phyloP scores from a whole-genome alignment of 1,139 yeast species.

The Debaryomycetaceae sp. region DNA sequence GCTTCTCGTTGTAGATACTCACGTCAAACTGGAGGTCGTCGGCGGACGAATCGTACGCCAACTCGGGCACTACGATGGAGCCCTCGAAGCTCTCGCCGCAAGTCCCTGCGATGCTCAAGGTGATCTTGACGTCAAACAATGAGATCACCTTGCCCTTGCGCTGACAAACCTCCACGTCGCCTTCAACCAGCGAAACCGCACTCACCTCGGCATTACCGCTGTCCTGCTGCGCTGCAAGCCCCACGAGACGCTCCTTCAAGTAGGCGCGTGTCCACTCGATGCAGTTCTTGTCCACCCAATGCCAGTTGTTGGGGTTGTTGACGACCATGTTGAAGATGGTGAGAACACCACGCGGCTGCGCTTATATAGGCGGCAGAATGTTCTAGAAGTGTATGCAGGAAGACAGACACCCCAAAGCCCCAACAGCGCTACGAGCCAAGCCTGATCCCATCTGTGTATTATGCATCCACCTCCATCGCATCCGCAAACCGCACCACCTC shows the following conservation, averaged over 20 bases:
- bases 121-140: conserved; percentile 73
- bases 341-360: conserved; percentile 1
- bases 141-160: conserved; percentile 96
- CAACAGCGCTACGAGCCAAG: conserved; percentile 1
- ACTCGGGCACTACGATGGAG: conserved; percentile 78
- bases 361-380: background rate
- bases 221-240: conserved; percentile 36
- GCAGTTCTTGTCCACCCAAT: conserved; percentile 99
- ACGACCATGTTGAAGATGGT: conserved; percentile 33
- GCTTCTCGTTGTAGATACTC: conserved; percentile 58
- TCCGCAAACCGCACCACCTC: conserved; percentile 40
- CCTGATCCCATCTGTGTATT: conserved; percentile 8
- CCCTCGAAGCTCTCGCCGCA: conserved; percentile 50
- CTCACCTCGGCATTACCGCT: conserved; percentile 41
- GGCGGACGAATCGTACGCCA: conserved; percentile 87
- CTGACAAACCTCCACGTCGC: conserved; percentile 95
- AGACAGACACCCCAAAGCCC: background rate
- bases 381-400: background rate
- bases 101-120: conserved; percentile 54
- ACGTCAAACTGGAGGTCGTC: conserved; percentile 84
- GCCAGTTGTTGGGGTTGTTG: conserved; percentile 61
- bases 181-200: conserved; percentile 69
- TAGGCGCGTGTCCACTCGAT: conserved; percentile 83
- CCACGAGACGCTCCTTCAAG: conserved; percentile 56
- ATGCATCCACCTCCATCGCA: conserved; percentile 39